Percentiles rank a stretch among this genome's conserved stretches.
phyloP scores from a whole-genome alignment of 257 asterid genomes.

The Capsicum baccatum region DNA sequence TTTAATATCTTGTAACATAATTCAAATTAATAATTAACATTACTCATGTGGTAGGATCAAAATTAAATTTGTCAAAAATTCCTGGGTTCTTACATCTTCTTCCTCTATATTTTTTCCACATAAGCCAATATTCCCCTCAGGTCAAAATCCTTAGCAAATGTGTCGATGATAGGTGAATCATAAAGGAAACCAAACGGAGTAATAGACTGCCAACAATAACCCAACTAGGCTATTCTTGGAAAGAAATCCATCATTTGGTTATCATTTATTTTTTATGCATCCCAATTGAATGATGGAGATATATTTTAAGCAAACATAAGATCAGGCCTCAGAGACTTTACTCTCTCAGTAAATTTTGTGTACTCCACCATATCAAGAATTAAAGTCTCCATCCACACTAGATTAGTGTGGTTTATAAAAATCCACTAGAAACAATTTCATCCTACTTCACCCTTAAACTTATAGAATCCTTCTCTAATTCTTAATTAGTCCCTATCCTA shows the following conservation, averaged over 20 bases:
- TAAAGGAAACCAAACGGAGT: conserved; percentile 94
- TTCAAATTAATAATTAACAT: too few relatives aligned
- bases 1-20: too few relatives aligned
- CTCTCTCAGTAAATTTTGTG: conserved; percentile 80
- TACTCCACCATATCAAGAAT: conserved; percentile 87
- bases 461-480: conserved; percentile 94
- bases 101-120: conserved; percentile 92
- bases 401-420: conserved; percentile 69
- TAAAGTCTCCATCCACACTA: conserved; percentile 93
- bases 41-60: too few relatives aligned
- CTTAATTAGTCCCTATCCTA: conserved; percentile 95
- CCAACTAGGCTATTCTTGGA: conserved; percentile 77
- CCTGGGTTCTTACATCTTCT: conserved; percentile 49
- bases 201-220: conserved; percentile 95
- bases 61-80: too few relatives aligned
- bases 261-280: conserved; percentile 88
- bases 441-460: conserved; percentile 84
- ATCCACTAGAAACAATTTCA: conserved; percentile 83
- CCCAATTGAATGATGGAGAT: conserved; percentile 99
- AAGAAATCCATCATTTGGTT: conserved; percentile 87
- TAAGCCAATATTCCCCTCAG: conserved; percentile 84
- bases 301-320: conserved; percentile 91
- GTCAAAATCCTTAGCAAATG: conserved; percentile 84
- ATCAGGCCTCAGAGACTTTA: conserved; percentile 71
- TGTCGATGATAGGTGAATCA: conserved; percentile 75